Percentiles rank a stretch among this genome's conserved stretches.
These are phyloP conservation scores for Neurospora sp. DNA, from an alignment of 495 filamentous ascomycete species.

Conservation along the genomic window DNA sequence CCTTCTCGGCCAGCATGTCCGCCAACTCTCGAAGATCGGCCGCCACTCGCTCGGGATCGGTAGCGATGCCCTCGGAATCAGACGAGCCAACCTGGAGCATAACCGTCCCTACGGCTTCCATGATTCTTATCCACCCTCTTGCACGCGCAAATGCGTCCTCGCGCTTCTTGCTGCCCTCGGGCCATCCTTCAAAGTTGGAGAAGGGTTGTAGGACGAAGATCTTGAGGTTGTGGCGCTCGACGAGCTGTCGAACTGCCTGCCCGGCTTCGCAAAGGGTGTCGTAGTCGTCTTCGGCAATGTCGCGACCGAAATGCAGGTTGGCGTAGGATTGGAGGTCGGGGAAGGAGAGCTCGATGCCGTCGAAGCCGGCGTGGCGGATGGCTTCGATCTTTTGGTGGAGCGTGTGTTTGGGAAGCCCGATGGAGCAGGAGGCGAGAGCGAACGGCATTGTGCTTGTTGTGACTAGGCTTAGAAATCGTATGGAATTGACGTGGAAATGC, in stretches of 20 bases:
- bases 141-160: constrained; percentile 58
- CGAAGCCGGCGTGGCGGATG: constrained; percentile 56
- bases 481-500: neutral
- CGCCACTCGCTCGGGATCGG: constrained; percentile 39
- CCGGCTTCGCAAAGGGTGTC: constrained; percentile 41
- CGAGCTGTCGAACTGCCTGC: constrained; percentile 41
- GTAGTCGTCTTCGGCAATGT: constrained; percentile 47
- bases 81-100: constrained; percentile 73
- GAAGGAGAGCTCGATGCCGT: constrained; percentile 64
- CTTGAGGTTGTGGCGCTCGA: constrained; percentile 39
- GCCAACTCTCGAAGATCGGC: constrained; percentile 53
- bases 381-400: constrained; percentile 57
- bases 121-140: constrained; percentile 60
- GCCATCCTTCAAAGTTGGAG: constrained; percentile 73
- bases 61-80: constrained; percentile 47
- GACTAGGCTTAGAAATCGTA: neutral
- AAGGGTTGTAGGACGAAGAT: constrained; percentile 76
- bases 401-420: constrained; percentile 31
- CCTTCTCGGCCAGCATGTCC: constrained; percentile 47
- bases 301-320: constrained; percentile 34
- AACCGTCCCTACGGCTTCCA: constrained; percentile 59
- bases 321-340: constrained; percentile 64
- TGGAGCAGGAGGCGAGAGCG: constrained; percentile 14
- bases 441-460: neutral
- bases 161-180: constrained; percentile 40